Conservation (phyloP, 1,139 yeast species). For the Sugiyamaella xylanicola region DNA sequence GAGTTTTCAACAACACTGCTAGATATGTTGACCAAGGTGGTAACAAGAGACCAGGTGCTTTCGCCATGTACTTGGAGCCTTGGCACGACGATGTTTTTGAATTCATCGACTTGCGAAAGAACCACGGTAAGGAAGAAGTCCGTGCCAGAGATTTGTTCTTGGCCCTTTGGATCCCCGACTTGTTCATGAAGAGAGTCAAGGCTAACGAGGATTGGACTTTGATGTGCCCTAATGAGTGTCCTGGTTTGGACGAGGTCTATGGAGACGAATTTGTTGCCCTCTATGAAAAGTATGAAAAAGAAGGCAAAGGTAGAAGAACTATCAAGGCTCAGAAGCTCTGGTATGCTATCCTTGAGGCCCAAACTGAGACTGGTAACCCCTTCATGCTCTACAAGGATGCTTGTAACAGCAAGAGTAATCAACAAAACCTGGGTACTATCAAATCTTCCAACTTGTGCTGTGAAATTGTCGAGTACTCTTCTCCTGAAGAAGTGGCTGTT, state of each 20-base stretch:
- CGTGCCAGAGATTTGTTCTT: constrained; percentile 89
- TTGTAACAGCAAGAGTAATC: constrained; percentile 80
- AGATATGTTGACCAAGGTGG: constrained; percentile 95
- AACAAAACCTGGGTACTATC: constrained; percentile 82
- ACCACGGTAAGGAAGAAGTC: constrained; percentile 88
- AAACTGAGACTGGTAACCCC: constrained; percentile 92
- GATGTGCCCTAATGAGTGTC: constrained; percentile 87
- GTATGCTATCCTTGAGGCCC: constrained; percentile 85
- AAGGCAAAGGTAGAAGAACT: constrained; percentile 69
- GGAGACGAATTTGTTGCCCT: constrained; percentile 79
- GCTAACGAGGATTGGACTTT: constrained; percentile 78
- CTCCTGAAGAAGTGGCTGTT: constrained; percentile 87
- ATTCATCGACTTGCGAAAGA: constrained; percentile 79
- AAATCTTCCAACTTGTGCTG: constrained; percentile 89
- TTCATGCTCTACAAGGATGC: constrained; percentile 90
- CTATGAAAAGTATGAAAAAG: constrained; percentile 70
- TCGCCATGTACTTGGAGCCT: constrained; percentile 85
- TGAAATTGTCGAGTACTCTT: constrained; percentile 85
- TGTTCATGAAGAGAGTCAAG: constrained; percentile 88
- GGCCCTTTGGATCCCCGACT: constrained; percentile 90
- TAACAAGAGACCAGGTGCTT: constrained; percentile 92
- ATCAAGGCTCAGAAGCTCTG: constrained; percentile 86
- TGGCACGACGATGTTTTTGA: constrained; percentile 91
- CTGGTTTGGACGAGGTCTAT: constrained; percentile 75
- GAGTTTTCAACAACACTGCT: constrained; percentile 89